Evolutionary conservation across 345 rosid species (phyloP), one percentile per base, ranked within the genome.

Genomic region (Lumnitzera racemosa): DNA sequence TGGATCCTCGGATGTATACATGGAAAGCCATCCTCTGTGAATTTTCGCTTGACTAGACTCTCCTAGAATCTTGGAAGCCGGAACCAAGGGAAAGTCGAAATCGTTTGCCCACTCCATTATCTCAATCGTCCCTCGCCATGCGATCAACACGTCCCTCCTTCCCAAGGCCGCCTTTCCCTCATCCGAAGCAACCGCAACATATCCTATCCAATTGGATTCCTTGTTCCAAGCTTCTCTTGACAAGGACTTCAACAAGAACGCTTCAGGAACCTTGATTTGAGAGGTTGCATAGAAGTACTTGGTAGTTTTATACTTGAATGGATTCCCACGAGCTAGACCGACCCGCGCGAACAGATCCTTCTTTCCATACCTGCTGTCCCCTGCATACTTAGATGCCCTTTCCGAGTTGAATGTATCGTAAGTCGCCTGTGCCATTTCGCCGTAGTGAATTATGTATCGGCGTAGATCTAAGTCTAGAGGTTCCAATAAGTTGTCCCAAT

Each of bases 181-280:
- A 20, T 91, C 91, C 3, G 89, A 84, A 0, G 91, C 79, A 72
- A 91, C 96, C 0, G 94, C 98, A 3, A 91, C 81, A 52, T 69
- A 88, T 47, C 96, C 98, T 15, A 88, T 78, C 94, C 91, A 91
- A 3, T 84, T 91, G 0, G 98, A 88, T 54, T 90, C 89, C 70
- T 80, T 83, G 63, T 81, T 77, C 94, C 98, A 86, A 24, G 89
- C 89, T 61, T 85, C 94, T 65, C 91, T 79, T 14, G 94, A 84
- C 41, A 83, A 4, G 1, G 97, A 77, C 57, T 55, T 75, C 49
- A 82, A 43, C 12, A 90, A 54, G 64, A 90, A 85, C 2, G 86
- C 88, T 4, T 78, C 82, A 0, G 91, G 89, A 12, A 90, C 72
- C 20, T 61, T 56, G 59, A 87, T 67, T 15, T 41, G 46, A 46